Conservation (phyloP, 2,329 filamentous ascomycete species). For the Pseudogymnoascus sp. region DNA sequence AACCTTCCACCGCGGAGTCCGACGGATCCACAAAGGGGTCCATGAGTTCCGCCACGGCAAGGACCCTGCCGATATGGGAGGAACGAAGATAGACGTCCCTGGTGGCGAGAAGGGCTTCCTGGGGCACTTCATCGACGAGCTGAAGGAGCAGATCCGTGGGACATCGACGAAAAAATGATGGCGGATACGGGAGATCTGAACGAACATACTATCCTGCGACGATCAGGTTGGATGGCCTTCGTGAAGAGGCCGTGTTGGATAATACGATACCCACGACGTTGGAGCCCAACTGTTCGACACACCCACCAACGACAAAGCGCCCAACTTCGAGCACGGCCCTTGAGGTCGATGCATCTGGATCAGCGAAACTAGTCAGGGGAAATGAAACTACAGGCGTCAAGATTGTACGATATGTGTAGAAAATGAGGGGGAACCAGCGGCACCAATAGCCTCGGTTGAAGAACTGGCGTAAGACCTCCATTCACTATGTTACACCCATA, state of each 20-base stretch:
- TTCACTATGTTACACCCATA: constrained; percentile 2
- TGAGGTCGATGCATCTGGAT: background rate
- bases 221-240: background rate
- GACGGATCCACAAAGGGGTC: constrained; percentile 36
- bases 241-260: background rate
- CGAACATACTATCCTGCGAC: constrained; percentile 4
- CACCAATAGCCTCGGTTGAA: background rate
- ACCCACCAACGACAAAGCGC: background rate
- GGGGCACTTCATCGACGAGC: constrained; percentile 44
- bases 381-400: background rate
- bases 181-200: constrained; percentile 4
- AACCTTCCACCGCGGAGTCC: constrained; percentile 45
- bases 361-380: background rate
- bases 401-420: constrained; percentile 1
- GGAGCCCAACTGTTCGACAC: background rate
- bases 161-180: constrained; percentile 18
- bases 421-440: background rate
- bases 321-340: background rate
- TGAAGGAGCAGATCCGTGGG: constrained; percentile 37
- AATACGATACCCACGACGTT: background rate
- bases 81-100: constrained; percentile 36
- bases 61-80: constrained; percentile 40
- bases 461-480: background rate
- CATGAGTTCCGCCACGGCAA: constrained; percentile 36
- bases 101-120: constrained; percentile 27